Evolutionary conservation across 305 asterid genomes (phyloP).

Genomic region (Fraxinus baroniana): DNA sequence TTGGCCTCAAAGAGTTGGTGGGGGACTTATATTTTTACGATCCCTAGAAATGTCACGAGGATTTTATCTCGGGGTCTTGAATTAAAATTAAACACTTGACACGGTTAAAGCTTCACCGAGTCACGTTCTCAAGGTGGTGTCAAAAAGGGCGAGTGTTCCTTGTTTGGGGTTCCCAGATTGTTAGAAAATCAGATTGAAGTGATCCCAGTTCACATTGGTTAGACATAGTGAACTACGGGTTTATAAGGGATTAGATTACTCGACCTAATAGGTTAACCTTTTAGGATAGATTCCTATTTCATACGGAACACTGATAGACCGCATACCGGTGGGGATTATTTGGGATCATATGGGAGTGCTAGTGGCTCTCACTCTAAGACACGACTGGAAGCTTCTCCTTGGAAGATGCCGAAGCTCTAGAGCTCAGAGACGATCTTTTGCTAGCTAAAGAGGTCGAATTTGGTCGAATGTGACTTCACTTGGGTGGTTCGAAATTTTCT

Average conservation of each 20-base stretch:
- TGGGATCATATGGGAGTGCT: not conserved
- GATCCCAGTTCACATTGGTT: not conserved
- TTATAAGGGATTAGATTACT: not conserved
- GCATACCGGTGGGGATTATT: not conserved
- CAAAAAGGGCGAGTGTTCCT: not conserved
- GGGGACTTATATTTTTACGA: not conserved
- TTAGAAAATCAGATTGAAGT: not conserved
- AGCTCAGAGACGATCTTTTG: not conserved
- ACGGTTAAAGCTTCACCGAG: not conserved
- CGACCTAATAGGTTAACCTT: not conserved
- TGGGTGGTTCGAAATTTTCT: not conserved
- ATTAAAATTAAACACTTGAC: not conserved
- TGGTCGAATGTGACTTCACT: not conserved
- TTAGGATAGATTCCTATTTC: not conserved
- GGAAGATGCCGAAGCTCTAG: not conserved
- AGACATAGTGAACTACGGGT: not conserved
- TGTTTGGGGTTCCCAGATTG: not conserved
- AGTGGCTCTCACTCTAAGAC: not conserved
- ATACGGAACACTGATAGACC: too few relatives aligned
- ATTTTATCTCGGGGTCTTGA: not conserved
- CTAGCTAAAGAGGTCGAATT: not conserved
- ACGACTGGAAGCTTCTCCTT: not conserved
- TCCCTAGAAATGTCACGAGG: not conserved
- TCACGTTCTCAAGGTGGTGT: not conserved
- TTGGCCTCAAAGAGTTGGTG: not conserved